Base-by-base conservation (phyloP, 495 filamentous ascomycete genomes). In the Penicillium paxilli region DNA sequence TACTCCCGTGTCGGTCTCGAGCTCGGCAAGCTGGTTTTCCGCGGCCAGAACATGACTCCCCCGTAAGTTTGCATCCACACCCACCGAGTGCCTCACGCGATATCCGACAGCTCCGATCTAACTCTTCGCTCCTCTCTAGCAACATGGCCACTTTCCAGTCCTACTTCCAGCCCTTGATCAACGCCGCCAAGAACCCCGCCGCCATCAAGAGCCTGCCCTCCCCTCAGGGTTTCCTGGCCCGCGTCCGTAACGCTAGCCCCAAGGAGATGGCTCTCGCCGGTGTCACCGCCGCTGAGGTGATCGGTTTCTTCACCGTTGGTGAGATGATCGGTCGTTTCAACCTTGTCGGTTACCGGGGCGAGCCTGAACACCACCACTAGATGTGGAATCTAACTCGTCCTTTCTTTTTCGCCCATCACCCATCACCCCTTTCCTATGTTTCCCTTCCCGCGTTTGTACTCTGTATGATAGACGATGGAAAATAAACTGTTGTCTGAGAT, bases 301-400 rank as follows among this genome's bases (percentile, higher is more conserved):
- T 99, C 52, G 94, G 94, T 49, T 98, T 99, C 82, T 99, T 98
- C 83, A 92, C 91, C 16, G 83, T 99, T 20, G 94, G 94, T 52
- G 91, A 97, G 83, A 98, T 99, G 75, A 87, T 98, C 59, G 94
- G 94, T 52, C 80, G 92, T 52, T 79, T 91, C 74, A 96, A 98
- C 86, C 68, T 99, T 56, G 78, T 99, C 63, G 94, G 94, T 56
- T 99, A 98, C 80, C 80, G 84, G 69, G 90, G 90, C 63, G 82
- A 88, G 59, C 59, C 69, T 62, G 77, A 71, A 38, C 75, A 76
- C 59, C 83, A 84, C 62, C 87, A 89, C 77, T 87, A 87, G 69
- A 66, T 63, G 60, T 66, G 51, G 58, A 67, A 52, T 54, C n/a
- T n/a, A n/a, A 59, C 48, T 60, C 37, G 58, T 66, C 57, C 53